A percentile compares a stretch with the other conserved stretches of the same genome.
These are phyloP conservation scores for Yarrowia sp. DNA, from an alignment of 805 yeast genomes.

Conservation along the genomic window DNA sequence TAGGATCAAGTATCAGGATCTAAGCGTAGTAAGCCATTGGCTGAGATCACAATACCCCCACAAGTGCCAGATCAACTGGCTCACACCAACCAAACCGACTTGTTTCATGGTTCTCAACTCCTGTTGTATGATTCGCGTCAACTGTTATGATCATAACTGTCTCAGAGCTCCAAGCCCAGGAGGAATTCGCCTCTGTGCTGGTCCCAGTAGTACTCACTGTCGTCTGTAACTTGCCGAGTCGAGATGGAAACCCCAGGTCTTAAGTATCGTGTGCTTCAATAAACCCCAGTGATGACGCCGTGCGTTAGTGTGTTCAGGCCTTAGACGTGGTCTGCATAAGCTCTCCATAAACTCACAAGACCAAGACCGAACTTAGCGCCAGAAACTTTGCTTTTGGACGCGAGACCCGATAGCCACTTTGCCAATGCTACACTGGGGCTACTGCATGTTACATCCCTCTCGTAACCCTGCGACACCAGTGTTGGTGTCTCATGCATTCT, in stretches of 20 bases:
- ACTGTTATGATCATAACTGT: too few species aligned
- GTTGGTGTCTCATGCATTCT: background rate
- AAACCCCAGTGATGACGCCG: constrained; percentile 8
- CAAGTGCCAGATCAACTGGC: too few species aligned
- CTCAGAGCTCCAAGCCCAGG: too few species aligned
- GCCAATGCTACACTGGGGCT: background rate
- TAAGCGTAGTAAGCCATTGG: too few species aligned
- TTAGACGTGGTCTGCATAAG: background rate
- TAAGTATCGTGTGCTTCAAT: constrained; percentile 1
- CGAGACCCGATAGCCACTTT: constrained; percentile 16
- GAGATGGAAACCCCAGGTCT: background rate
- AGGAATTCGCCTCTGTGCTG: too few species aligned
- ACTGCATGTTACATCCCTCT: background rate
- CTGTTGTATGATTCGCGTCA: background rate
- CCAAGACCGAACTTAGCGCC: constrained; percentile 2
- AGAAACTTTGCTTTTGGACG: background rate
- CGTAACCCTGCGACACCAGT: background rate
- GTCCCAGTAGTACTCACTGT: constrained; percentile 21
- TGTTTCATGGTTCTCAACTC: too few species aligned
- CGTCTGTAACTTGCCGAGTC: background rate
- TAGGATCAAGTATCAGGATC: too few species aligned
- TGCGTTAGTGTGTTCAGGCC: constrained; percentile 13
- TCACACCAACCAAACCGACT: too few species aligned
- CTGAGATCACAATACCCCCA: too few species aligned
- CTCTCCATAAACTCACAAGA: constrained; percentile 16